A percentile compares a stretch with the other conserved stretches of the same genome.
phyloP scores from a whole-genome alignment of 2,329 filamentous ascomycete genomes.

The Cucurbitaria berberidis region DNA sequence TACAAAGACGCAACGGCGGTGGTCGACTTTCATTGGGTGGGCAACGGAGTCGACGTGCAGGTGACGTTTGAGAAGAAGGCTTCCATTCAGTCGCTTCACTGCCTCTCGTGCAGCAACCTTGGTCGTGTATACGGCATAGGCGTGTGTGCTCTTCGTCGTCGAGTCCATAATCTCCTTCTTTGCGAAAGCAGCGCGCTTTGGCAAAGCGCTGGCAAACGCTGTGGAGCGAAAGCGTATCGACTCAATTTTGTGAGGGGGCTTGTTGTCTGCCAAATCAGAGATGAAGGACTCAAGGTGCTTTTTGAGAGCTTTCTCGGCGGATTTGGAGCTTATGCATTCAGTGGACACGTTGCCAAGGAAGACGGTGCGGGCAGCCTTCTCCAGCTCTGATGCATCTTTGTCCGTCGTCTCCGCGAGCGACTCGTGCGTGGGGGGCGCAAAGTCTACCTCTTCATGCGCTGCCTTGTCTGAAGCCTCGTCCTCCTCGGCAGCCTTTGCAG shows the following conservation, averaged over 20 bases:
- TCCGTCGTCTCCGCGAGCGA: constrained; percentile 48
- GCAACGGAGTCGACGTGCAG: constrained; percentile 89
- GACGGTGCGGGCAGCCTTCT: constrained; percentile 87
- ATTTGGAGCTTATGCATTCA: constrained; percentile 80
- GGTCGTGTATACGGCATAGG: constrained; percentile 88
- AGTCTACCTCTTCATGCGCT: constrained; percentile 57
- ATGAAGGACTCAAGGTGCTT: constrained; percentile 81
- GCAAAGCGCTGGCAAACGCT: constrained; percentile 79
- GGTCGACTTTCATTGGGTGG: constrained; percentile 81
- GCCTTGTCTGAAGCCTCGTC: constrained; percentile 34
- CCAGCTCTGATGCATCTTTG: constrained; percentile 65
- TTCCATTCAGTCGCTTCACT: constrained; percentile 79
- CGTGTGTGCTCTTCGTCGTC: constrained; percentile 92
- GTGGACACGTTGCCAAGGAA: constrained; percentile 92
- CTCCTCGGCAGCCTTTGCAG: constrained; percentile 31
- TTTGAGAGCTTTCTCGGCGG: constrained; percentile 77
- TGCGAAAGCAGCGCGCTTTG: constrained; percentile 93
- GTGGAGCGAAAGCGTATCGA: constrained; percentile 94
- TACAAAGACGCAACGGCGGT: constrained; percentile 92
- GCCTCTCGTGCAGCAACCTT: constrained; percentile 76
- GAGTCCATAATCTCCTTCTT: constrained; percentile 88
- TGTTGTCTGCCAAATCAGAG: constrained; percentile 54
- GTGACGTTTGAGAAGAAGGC: constrained; percentile 82
- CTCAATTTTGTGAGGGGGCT: constrained; percentile 74
- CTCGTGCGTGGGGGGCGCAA: constrained; percentile 60